Conservation (phyloP, 2,329 filamentous ascomycete species). For the Cercospora sp. region DNA sequence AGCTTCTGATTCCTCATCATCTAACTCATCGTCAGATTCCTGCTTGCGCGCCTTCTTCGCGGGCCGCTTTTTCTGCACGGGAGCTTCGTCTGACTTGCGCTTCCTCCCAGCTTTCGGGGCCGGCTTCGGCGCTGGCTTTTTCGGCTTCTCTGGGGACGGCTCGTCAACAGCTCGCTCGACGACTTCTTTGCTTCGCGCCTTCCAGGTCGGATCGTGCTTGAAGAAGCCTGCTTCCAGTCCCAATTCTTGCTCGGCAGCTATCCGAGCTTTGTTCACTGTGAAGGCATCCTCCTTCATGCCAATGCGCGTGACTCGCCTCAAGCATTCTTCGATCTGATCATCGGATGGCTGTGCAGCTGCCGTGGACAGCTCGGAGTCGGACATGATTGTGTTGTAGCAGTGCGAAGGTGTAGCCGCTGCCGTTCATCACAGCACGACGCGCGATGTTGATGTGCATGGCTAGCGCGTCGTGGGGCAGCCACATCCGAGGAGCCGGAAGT, state of each 20-base stretch:
- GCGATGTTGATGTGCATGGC: constrained; percentile 1
- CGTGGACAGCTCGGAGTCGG: constrained; percentile 28
- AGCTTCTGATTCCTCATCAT: constrained; percentile 17
- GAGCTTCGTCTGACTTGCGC: constrained; percentile 35
- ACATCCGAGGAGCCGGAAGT: background rate
- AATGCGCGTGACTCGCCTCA: constrained; percentile 45
- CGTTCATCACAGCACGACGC: background rate
- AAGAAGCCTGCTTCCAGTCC: constrained; percentile 57
- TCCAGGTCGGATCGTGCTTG: constrained; percentile 57
- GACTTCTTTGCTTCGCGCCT: constrained; percentile 53
- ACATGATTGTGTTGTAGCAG: background rate
- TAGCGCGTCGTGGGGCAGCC: background rate
- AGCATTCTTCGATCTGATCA: constrained; percentile 41
- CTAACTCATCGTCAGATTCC: constrained; percentile 23
- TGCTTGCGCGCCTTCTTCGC: constrained; percentile 29
- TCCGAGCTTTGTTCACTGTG: constrained; percentile 59
- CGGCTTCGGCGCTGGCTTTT: constrained; percentile 22
- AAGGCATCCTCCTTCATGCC: constrained; percentile 51
- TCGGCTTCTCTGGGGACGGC: constrained; percentile 25
- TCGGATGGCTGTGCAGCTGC: constrained; percentile 38
- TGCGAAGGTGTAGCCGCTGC: background rate
- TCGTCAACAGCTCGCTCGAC: constrained; percentile 53
- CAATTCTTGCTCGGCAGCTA: constrained; percentile 54
- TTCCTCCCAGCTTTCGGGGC: constrained; percentile 32
- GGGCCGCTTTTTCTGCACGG: constrained; percentile 23